Base-by-base conservation (phyloP, 352 stramenopile genomes). In the Phytopythium litorale region DNA sequence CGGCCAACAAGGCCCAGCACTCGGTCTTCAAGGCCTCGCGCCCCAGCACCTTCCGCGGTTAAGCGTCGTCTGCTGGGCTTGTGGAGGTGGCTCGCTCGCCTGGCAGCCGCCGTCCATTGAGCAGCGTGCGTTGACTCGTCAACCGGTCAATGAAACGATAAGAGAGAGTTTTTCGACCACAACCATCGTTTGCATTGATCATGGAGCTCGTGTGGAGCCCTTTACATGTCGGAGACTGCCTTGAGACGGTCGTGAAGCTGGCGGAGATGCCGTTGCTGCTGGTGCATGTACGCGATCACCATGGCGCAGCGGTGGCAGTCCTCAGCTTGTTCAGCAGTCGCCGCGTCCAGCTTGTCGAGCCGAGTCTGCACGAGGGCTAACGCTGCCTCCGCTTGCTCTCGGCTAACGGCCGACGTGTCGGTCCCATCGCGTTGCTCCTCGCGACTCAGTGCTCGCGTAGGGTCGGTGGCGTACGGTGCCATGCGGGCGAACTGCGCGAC, bases 1-100 rank as follows among this genome's bases (percentile, higher is more conserved):
- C 91, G 54, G 85, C 92, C 65, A 88, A 81, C 76, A 99, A 99
- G 91, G 94, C 97, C 88, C 96, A 88, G 81, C 97, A 84, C 81
- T 92, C 84, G 67, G 95, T 94, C 48, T 99, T 98, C 91, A 97
- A 98, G 79, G 97, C 96, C 72, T 91, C 89, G 59, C 88, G 97
- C 69, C 97, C 97, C 67, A 98, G 89, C 77, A 99, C 97, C 58
- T 99, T 97, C 94, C 97, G 98, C 84, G 92, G 93, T 90, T 99
- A 99, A 97, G 68, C 73, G 66, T 18, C 56, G 48, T 2, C 48
- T 60, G 35, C 15, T 58, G 30, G 50, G n/a, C 16, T 25, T 11
- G 28, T 42, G 50, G 16, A n/a, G 53, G 5, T 48, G 11, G 53
- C 53, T 48, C 35, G 35, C 8, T 3, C 23, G 35, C 5, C n/a